Evolutionary conservation across 331 rosid genomes (phyloP).

Genomic region (Stylosanthes scabra): DNA sequence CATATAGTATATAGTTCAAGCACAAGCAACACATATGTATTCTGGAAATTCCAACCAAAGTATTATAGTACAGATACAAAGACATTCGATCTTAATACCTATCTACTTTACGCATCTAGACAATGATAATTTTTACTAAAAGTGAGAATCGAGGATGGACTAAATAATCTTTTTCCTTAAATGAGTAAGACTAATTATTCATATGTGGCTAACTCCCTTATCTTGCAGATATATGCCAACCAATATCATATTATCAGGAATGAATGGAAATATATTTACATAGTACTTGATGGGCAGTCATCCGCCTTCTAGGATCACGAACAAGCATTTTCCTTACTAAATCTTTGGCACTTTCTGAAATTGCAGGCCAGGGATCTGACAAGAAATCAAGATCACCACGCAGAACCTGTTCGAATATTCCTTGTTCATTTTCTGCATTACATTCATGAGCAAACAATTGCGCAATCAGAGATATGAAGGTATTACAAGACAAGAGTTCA

Average conservation of each 20-base stretch:
- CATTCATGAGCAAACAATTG: slow-evolving; percentile 21
- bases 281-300: slow-evolving; percentile 90
- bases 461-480: not conserved
- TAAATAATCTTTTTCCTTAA: not conserved
- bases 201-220: slow-evolving; percentile 15
- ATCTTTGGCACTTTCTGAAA: slow-evolving; percentile 96
- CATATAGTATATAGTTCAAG: not conserved
- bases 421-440: slow-evolving; percentile 75
- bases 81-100: not conserved
- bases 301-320: slow-evolving; percentile 82
- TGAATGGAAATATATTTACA: slow-evolving; percentile 59
- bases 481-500: not conserved
- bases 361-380: slow-evolving; percentile 96
- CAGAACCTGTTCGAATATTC: slow-evolving; percentile 92
- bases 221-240: not conserved
- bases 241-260: slow-evolving; percentile 26
- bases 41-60: not conserved
- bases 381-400: slow-evolving; percentile 88
- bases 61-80: not conserved
- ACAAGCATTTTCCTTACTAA: slow-evolving; percentile 93
- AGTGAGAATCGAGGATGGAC: slow-evolving; percentile 12
- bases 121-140: not conserved
- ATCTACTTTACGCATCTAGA: slow-evolving; percentile 1
- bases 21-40: not conserved
- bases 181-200: slow-evolving; percentile 27